Evolutionary conservation across 1,284 basidiomycete genomes (phyloP).

Genomic region (Singerocomus inundabilis): DNA sequence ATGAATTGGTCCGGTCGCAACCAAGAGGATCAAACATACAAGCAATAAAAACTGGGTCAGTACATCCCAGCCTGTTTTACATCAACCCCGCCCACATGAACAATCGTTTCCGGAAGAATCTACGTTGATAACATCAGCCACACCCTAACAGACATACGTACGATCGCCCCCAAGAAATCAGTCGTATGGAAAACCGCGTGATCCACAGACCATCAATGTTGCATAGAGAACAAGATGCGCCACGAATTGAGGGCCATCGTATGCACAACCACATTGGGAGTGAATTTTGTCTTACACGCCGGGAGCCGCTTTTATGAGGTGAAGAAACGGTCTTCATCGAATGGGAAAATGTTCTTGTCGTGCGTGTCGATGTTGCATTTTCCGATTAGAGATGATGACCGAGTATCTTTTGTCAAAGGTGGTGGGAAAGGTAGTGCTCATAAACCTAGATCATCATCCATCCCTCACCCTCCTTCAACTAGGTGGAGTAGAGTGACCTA

Average conservation of each 20-base stretch:
- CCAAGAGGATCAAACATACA: constrained; percentile 81
- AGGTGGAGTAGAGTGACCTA: constrained; percentile 91
- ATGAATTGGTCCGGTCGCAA: constrained; percentile 65
- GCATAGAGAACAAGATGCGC: constrained; percentile 87
- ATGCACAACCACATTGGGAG: constrained; percentile 81
- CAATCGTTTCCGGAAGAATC: constrained; percentile 91
- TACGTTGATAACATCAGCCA: constrained; percentile 30
- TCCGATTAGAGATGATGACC: constrained; percentile 92
- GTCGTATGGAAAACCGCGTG: constrained; percentile 98
- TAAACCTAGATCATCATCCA: constrained; percentile 99
- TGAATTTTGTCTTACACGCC: constrained; percentile 94
- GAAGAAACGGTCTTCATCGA: constrained; percentile 40
- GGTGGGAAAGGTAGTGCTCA: constrained; percentile 99
- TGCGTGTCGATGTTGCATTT: constrained; percentile 91
- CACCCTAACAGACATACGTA: constrained; percentile 36
- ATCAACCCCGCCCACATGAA: constrained; percentile 67
- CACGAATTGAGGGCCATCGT: constrained; percentile 91
- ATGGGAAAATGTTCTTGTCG: constrained; percentile 95
- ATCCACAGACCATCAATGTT: constrained; percentile 99
- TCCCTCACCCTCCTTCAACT: constrained; percentile 89
- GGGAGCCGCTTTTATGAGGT: constrained; percentile 98
- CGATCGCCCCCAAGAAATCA: constrained; percentile 88
- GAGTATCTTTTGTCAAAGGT: constrained; percentile 97
- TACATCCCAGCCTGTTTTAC: constrained; percentile 2
- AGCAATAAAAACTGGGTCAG: constrained; percentile 45